Evolutionary conservation across 2,329 filamentous ascomycete species (phyloP).

Genomic region (Ophiostoma triangulosporum): DNA sequence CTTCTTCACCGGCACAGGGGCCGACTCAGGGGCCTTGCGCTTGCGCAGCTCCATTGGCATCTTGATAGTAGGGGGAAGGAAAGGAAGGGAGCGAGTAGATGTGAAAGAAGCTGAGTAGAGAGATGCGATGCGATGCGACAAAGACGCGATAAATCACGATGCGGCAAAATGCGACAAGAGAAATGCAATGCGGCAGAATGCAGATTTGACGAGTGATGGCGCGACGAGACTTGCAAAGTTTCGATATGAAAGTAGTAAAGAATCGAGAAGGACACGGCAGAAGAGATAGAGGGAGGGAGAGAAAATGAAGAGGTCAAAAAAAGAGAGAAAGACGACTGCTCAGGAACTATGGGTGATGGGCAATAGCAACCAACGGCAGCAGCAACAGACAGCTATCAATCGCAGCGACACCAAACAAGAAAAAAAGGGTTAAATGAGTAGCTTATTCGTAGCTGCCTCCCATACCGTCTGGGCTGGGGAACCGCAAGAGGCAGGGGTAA

Average conservation of each 20-base stretch:
- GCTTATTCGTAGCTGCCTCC: not conserved
- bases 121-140: not conserved
- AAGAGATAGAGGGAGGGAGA: constrained; percentile 3
- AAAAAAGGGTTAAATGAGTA: not conserved
- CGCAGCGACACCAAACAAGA: not conserved
- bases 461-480: not conserved
- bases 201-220: not conserved
- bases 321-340: not conserved
- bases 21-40: constrained; percentile 42
- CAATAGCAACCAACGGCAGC: not conserved
- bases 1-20: constrained; percentile 34
- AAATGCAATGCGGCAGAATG: not conserved
- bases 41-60: constrained; percentile 49
- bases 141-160: not conserved
- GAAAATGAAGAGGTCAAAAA: constrained; percentile 3
- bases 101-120: not conserved
- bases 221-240: too few species aligned
- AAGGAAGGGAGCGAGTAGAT: too few species aligned
- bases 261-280: not conserved
- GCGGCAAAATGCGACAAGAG: not conserved
- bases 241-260: not conserved
- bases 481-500: not conserved
- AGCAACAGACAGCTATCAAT: not conserved
- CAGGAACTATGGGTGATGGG: too few species aligned
- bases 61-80: constrained; percentile 11